Base-by-base conservation (phyloP, 345 rosid species). In the Combretum micranthum region DNA sequence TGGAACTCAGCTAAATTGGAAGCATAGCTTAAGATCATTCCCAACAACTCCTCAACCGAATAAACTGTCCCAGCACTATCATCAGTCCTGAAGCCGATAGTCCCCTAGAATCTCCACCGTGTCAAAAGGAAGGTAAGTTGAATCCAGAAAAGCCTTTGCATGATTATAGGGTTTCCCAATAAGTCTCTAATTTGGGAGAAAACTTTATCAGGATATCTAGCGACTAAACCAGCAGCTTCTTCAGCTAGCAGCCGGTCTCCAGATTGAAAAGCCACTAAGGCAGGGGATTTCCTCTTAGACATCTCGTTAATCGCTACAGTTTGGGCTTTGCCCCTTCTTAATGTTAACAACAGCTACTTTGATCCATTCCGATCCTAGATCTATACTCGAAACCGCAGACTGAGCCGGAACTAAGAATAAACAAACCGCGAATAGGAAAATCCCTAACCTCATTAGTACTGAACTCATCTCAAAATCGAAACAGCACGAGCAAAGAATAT, bases 281-380 rank as follows among this genome's bases (percentile, higher is more conserved):
- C 83, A 20, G 99, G 99, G 20, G 97, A 83, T 73, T 94, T 94
- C 17, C 99, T 73, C 82, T 90, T 94, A 10, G 99, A 94, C 99
- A 90, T 94, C 78, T 94, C 99, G 53, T 94, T 94, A 53, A 94
- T 94, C 17, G 97, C 99, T 51, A 94, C 69, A 11, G 90, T 79
- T 56, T 2, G 99, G 99, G 47, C 78, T 79, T 72, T 94, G 99
- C 23, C 97, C 96, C 2, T 79, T 86, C 69, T 78, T 84, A 11
- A 90, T 80, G 67, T 90, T 90, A 42, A 94, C 97, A 3, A 94
- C 97, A 0, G 96, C 95, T 20, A 89, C 95, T 72, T 90, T 94
- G 12, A 87, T 14, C 92, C 86, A 94, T 75, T 94, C 97, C 2
- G 99, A 83, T 13, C 99, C 99, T 59, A 94, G 90, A 90, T 94